These are phyloP conservation scores for Backusella westeae DNA, from an alignment of 192 early-diverging fungal species.

Conservation along the genomic window DNA sequence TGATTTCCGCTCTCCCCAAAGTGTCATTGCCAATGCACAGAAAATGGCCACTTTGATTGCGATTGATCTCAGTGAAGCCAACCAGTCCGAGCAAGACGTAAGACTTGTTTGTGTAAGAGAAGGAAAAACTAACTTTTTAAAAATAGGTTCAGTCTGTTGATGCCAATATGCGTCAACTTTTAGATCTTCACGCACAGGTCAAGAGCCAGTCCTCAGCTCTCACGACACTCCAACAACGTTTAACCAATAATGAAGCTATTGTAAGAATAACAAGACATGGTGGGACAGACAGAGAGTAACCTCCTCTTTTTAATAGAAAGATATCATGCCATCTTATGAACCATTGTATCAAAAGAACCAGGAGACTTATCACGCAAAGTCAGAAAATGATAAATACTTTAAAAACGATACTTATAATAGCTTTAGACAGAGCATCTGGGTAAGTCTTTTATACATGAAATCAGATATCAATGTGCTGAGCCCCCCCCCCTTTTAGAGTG, in stretches of 20 bases:
- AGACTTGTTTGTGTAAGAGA: not conserved
- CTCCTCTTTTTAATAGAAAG: slow-evolving; percentile 8
- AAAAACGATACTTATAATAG: slow-evolving; percentile 14
- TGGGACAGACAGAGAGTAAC: too few relatives aligned
- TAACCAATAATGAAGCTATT: slow-evolving; percentile 8
- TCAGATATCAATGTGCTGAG: too few relatives aligned
- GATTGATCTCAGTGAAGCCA: not conserved
- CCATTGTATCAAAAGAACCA: not conserved
- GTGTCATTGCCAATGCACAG: not conserved
- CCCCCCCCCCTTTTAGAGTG: slow-evolving; percentile 10
- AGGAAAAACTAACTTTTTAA: not conserved
- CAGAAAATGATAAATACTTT: slow-evolving; percentile 19
- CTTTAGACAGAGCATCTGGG: slow-evolving; percentile 35
- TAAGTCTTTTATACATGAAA: not conserved
- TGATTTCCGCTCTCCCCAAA: not conserved
- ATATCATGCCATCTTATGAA: slow-evolving; percentile 15
- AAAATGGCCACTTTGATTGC: not conserved
- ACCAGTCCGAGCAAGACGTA: not conserved
- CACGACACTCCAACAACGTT: not conserved
- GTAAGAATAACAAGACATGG: not conserved
- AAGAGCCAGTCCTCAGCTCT: not conserved
- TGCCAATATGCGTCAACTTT: slow-evolving; percentile 2
- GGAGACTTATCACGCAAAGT: not conserved
- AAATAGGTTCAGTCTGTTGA: slow-evolving; percentile 15
- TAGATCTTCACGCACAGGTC: slow-evolving; percentile 23